Base-by-base conservation (phyloP, 768 basidiomycete species). In the Naganishia randhawae region DNA sequence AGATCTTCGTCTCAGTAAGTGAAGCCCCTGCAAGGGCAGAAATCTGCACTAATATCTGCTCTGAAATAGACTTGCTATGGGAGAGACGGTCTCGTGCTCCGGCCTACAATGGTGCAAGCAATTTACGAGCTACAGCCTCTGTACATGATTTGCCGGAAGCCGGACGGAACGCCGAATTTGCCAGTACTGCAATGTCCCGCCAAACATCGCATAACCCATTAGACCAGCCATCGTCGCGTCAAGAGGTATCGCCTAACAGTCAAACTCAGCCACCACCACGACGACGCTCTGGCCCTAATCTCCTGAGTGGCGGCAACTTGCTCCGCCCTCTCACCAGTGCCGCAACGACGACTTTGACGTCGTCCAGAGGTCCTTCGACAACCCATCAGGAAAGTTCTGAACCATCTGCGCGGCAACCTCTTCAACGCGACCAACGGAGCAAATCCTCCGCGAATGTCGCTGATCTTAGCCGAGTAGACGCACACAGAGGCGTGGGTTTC, bases 1-100 rank as follows among this genome's bases (percentile, higher is more conserved):
- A 80, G 89, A 87, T 68, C 80, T 95, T 70, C 83, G 92, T 25
- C 83, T 88, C 52, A 89, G 69, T 70, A 22, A 66, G 68, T 69
- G 8, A 14, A 25, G n/a, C 11, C 45, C 22, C 41, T 16, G 29
- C 6, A 16, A 51, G 33, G 25, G 3, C 14, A 27, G 16, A 25
- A 33, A n/a, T 50, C 35, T 32, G 63, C 19, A 27, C 37, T 31
- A 45, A 32, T 25, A 29, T 27, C 22, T 50, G 22, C 37, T 22
- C 27, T 25, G 29, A 35, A 19, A 22, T 32, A 70, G 69, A 70
- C 31, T 39, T 70, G 4, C 66, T 70, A 35, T 70, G 54, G 54
- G 69, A 70, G 29, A 27, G 69, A 39, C n/a, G 37, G 19, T 70
- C 69, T 22, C 50, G 69, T 16, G 33, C 48, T 3, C 45, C 65